These are phyloP conservation scores for Xylariaceae sp. DNA, from an alignment of 2,329 filamentous ascomycete species.

Conservation along the genomic window DNA sequence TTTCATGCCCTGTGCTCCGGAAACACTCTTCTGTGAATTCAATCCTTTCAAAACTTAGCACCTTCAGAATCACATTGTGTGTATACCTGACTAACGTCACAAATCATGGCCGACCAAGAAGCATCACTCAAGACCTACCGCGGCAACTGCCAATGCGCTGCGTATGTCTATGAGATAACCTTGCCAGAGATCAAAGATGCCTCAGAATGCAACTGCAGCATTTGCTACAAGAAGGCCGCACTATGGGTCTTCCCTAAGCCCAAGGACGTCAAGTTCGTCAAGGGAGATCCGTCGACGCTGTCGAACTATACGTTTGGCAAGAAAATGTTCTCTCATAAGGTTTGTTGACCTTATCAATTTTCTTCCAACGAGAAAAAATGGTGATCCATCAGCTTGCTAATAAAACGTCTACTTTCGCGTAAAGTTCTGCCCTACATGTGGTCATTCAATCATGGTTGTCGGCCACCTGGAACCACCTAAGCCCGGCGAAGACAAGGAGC, in stretches of 20 bases:
- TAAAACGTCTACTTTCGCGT: background rate
- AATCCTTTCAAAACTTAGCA: no score
- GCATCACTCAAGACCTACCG: conserved; percentile 40
- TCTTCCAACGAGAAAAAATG: background rate
- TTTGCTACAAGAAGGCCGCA: conserved; percentile 52
- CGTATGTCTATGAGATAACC: conserved; percentile 48
- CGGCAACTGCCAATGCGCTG: conserved; percentile 56
- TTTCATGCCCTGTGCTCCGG: no score
- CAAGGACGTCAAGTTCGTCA: conserved; percentile 40
- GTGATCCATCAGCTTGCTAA: conserved; percentile 9
- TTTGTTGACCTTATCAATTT: conserved; percentile 14
- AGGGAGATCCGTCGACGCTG: conserved; percentile 40
- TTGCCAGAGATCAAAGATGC: conserved; percentile 56
- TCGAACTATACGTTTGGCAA: conserved; percentile 33
- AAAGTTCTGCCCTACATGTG: conserved; percentile 52
- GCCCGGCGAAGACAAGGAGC: conserved; percentile 26
- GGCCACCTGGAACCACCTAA: conserved; percentile 21
- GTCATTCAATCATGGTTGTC: conserved; percentile 37
- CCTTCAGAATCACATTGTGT: no score
- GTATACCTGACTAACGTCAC: background rate
- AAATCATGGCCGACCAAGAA: conserved; percentile 21
- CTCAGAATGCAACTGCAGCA: conserved; percentile 62
- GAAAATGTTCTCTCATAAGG: conserved; percentile 40
- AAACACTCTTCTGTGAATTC: background rate
- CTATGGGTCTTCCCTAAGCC: conserved; percentile 32